Evolutionary conservation across 441 rosid species (phyloP).

Genomic region (Eugenia klotzschiana): DNA sequence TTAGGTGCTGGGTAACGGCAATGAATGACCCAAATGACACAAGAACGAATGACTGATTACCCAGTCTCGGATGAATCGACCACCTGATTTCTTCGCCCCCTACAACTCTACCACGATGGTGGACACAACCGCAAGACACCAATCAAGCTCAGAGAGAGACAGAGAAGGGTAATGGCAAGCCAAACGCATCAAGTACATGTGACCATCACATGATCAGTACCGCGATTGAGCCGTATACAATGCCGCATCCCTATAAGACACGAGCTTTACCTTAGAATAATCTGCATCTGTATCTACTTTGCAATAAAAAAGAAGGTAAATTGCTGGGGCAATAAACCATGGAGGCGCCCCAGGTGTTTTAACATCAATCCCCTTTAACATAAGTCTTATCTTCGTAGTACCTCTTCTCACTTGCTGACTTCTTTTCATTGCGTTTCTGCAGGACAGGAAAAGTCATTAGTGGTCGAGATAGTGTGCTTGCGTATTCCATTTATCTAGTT

Average conservation of each 20-base stretch:
- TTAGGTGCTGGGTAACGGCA: not conserved
- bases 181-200: slow-evolving; percentile 5
- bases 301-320: not conserved
- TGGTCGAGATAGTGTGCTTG: not conserved
- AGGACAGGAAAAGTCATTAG: not conserved
- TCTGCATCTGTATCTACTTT: not conserved
- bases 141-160: not conserved
- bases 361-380: slow-evolving; percentile 31
- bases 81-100: not conserved
- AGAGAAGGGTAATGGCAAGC: not conserved
- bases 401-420: slow-evolving; percentile 40
- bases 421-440: slow-evolving; percentile 63
- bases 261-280: not conserved
- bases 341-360: not conserved
- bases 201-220: slow-evolving; percentile 1
- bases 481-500: not conserved
- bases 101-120: not conserved
- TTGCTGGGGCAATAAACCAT: not conserved
- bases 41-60: not conserved
- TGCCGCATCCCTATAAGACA: not conserved
- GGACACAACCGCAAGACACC: slow-evolving; percentile 7
- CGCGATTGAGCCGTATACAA: slow-evolving; percentile 3
- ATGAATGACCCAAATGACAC: not conserved
- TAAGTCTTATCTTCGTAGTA: slow-evolving; percentile 41
- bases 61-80: not conserved